Evolutionary conservation across 2,329 filamentous ascomycete genomes (phyloP).

Genomic region (Knufia fluminis): DNA sequence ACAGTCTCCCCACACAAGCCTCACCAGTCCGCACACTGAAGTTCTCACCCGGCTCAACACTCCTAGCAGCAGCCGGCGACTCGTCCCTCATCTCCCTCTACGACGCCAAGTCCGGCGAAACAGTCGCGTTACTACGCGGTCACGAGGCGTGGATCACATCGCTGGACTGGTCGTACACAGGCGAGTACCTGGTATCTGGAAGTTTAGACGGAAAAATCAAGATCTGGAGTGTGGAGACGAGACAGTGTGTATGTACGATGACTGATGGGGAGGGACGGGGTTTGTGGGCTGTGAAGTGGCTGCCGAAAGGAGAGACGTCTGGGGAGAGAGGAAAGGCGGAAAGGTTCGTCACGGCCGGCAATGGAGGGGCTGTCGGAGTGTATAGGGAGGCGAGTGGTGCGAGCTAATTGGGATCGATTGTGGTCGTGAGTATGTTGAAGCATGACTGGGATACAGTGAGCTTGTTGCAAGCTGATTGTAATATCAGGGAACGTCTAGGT

Average conservation of each 20-base stretch:
- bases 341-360: slow-evolving; percentile 73
- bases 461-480: not conserved
- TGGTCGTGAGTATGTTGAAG: not conserved
- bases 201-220: slow-evolving; percentile 90
- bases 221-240: slow-evolving; percentile 83
- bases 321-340: slow-evolving; percentile 36
- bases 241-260: slow-evolving; percentile 82
- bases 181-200: slow-evolving; percentile 81
- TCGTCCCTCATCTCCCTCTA: slow-evolving; percentile 83
- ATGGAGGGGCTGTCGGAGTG: slow-evolving; percentile 66
- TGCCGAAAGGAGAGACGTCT: slow-evolving; percentile 54
- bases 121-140: slow-evolving; percentile 72
- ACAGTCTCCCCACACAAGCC: slow-evolving; percentile 74
- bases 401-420: not conserved
- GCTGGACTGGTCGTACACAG: slow-evolving; percentile 86
- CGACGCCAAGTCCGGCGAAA: slow-evolving; percentile 84
- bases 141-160: slow-evolving; percentile 83
- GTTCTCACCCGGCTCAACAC: slow-evolving; percentile 77
- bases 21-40: slow-evolving; percentile 77
- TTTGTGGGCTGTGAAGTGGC: slow-evolving; percentile 76
- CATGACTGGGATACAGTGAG: not conserved
- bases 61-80: slow-evolving; percentile 84
- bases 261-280: slow-evolving; percentile 72
- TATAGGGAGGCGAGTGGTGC: slow-evolving; percentile 72
- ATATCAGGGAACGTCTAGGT: too few relatives aligned